Percentiles rank a stretch among this genome's conserved stretches.
Evolutionary conservation across 108 stramenopile species (phyloP).

Genomic region (Parmales sp.): DNA sequence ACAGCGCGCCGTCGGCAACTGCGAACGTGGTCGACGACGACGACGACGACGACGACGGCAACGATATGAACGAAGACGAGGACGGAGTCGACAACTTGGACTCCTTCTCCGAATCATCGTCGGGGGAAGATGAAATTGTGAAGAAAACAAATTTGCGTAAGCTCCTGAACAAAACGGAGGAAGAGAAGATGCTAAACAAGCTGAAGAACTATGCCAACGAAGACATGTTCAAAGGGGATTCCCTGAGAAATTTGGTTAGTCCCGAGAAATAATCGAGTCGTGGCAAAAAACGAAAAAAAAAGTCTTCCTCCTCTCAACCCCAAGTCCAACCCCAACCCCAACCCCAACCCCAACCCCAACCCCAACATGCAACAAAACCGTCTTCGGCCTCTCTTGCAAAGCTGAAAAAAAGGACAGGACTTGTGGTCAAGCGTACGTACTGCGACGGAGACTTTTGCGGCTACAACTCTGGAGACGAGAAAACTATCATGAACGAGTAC

Average conservation of each 20-base stretch:
- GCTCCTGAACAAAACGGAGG: not conserved
- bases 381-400: too few species aligned
- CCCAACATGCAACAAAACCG: too few species aligned
- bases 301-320: not conserved
- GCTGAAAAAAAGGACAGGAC: not conserved
- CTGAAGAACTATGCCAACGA: too few species aligned
- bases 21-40: not conserved
- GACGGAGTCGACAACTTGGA: too few species aligned
- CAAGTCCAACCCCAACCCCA: too few species aligned
- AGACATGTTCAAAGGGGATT: too few species aligned
- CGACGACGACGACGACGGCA: not conserved
- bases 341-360: too few species aligned
- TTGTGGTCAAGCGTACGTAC: not conserved
- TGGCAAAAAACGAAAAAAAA: not conserved
- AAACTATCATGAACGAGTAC: not conserved
- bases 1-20: not conserved
- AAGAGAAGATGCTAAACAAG: not conserved
- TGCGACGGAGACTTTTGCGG: constrained; percentile 6
- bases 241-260: too few species aligned
- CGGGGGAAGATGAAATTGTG: too few species aligned
- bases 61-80: not conserved
- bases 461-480: not conserved
- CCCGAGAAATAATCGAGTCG: not conserved
- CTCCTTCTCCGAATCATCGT: too few species aligned
- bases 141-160: not conserved